Evolutionary conservation across 441 rosid genomes (phyloP).

Genomic region (Jatropha podagrica): DNA sequence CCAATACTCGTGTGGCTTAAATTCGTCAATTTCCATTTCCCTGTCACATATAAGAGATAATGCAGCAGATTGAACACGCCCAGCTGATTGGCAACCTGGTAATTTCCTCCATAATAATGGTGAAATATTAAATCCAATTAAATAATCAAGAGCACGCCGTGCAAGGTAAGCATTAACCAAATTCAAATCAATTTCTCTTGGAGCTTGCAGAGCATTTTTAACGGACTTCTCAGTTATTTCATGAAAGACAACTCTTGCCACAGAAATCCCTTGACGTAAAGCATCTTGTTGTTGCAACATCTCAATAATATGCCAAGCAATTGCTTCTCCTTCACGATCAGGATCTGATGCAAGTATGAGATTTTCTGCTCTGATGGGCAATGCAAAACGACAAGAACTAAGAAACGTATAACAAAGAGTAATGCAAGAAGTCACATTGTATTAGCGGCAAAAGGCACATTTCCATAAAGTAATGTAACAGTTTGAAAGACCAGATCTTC

Average conservation of each 20-base stretch:
- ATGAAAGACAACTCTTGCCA: conserved; percentile 93
- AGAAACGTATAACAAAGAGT: conserved; percentile 29
- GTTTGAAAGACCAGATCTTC: not conserved
- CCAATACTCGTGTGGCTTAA: conserved; percentile 88
- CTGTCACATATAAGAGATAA: conserved; percentile 87
- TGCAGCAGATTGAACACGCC: conserved; percentile 99
- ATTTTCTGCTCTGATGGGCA: conserved; percentile 85
- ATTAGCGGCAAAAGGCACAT: conserved; percentile 3
- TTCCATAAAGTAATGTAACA: not conserved
- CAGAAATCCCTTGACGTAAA: conserved; percentile 60
- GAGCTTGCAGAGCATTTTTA: conserved; percentile 72
- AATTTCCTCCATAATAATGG: conserved; percentile 96
- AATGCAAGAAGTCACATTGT: conserved; percentile 18
- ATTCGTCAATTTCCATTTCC: conserved; percentile 91
- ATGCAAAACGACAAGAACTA: conserved; percentile 38
- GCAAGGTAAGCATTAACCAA: conserved; percentile 97
- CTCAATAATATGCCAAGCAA: conserved; percentile 99
- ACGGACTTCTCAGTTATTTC: conserved; percentile 93
- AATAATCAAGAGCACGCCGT: conserved; percentile 95
- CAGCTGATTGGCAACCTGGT: conserved; percentile 98
- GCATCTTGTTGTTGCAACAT: conserved; percentile 97
- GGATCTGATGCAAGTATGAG: conserved; percentile 99
- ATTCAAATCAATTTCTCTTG: conserved; percentile 81
- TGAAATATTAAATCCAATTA: conserved; percentile 93
- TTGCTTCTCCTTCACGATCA: conserved; percentile 99